Evolutionary conservation across 108 stramenopile genomes (phyloP).

Genomic region (Fistulifera pelliculosa): DNA sequence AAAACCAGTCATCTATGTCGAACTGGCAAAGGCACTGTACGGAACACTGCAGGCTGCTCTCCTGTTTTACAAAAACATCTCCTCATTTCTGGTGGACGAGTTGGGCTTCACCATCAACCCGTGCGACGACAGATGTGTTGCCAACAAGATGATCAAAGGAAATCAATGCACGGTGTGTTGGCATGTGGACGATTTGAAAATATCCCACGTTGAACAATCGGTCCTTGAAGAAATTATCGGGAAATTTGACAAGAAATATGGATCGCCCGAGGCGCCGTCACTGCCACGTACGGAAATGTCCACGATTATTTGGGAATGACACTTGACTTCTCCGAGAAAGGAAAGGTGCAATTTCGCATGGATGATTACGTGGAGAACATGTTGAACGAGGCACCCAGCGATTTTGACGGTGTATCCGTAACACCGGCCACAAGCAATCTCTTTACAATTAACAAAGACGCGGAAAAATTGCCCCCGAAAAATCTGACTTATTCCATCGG

Average conservation of each 20-base stretch:
- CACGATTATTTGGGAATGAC: no score
- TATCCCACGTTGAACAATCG: constrained; percentile 15
- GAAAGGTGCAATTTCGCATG: no score
- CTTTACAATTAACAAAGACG: no score
- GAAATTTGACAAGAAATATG: not conserved
- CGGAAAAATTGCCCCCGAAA: no score
- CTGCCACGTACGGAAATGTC: not conserved
- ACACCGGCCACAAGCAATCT: no score
- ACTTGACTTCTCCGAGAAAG: no score
- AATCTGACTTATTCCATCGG: no score
- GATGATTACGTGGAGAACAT: no score
- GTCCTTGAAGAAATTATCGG: constrained; percentile 8
- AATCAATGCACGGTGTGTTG: constrained; percentile 28
- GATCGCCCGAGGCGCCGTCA: not conserved
- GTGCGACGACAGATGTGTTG: constrained; percentile 30
- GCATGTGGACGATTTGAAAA: constrained; percentile 47
- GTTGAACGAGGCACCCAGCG: no score
- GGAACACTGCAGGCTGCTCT: constrained; percentile 21
- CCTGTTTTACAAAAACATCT: constrained; percentile 18
- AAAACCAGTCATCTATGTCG: constrained; percentile 11
- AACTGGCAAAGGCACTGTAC: constrained; percentile 22
- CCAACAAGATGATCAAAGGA: constrained; percentile 36
- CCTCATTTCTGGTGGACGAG: constrained; percentile 2
- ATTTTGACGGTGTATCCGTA: no score
- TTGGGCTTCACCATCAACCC: constrained; percentile 25